A percentile compares a stretch with the other conserved stretches of the same genome.
These are phyloP conservation scores for Acorus calamus DNA, from an alignment of 106 monocot genomes.

Conservation along the genomic window DNA sequence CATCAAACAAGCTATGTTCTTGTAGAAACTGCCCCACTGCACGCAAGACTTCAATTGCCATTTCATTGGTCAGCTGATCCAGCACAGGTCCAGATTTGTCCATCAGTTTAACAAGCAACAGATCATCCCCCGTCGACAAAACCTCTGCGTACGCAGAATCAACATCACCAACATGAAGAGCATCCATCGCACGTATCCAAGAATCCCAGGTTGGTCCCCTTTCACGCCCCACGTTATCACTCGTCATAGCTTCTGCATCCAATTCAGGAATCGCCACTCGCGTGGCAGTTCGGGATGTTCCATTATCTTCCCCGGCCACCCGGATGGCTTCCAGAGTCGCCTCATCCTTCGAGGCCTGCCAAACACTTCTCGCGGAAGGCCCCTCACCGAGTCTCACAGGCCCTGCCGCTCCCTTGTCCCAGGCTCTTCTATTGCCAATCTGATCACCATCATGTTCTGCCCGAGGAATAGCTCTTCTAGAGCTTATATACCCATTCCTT, in stretches of 20 bases:
- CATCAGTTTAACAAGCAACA: conserved; percentile 83
- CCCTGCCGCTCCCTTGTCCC: conserved; percentile 69
- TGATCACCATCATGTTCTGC: conserved; percentile 43
- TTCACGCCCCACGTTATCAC: conserved; percentile 42
- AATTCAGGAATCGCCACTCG: conserved; percentile 35
- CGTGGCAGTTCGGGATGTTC: conserved; percentile 23
- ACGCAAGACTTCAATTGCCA: conserved; percentile 52
- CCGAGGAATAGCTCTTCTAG: conserved; percentile 54
- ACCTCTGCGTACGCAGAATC: conserved; percentile 86
- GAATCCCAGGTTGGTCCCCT: conserved; percentile 54
- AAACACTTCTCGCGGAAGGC: conserved; percentile 96
- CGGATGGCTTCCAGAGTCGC: conserved; percentile 95
- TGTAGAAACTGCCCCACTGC: conserved; percentile 60
- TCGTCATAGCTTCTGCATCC: conserved; percentile 48
- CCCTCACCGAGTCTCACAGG: conserved; percentile 91
- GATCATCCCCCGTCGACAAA: conserved; percentile 61
- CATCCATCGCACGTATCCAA: conserved; percentile 87
- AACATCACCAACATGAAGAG: conserved; percentile 72
- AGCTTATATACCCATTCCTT: conserved; percentile 31
- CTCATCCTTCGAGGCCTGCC: conserved; percentile 99
- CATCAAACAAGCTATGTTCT: conserved; percentile 67
- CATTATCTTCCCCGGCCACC: conserved; percentile 90
- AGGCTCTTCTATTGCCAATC: conserved; percentile 47
- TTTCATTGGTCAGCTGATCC: conserved; percentile 69
- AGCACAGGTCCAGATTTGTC: conserved; percentile 79